Evolutionary conservation across 2,329 filamentous ascomycete species (phyloP).

Genomic region (Penicillium palitans): DNA sequence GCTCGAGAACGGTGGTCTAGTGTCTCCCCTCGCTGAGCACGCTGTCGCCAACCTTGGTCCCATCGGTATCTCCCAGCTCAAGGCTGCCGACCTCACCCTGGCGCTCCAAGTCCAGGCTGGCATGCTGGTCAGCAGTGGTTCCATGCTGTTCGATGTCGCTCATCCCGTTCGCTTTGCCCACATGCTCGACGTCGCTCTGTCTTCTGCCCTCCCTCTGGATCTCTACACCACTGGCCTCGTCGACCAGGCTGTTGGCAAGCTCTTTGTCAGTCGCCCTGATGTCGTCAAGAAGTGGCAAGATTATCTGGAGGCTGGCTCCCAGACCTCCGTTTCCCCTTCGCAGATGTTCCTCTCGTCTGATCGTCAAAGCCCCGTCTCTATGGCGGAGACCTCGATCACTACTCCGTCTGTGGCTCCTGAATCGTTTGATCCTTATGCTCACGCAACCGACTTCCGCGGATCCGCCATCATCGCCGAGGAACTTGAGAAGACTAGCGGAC

Average conservation of each 20-base stretch:
- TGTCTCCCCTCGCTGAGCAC: slow-evolving; percentile 61
- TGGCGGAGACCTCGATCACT: slow-evolving; percentile 49
- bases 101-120: slow-evolving; percentile 61
- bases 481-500: slow-evolving; percentile 75
- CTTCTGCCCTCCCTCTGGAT: slow-evolving; percentile 55
- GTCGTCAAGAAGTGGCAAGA: slow-evolving; percentile 58
- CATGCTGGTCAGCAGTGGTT: slow-evolving; percentile 43
- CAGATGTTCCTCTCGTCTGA: slow-evolving; percentile 36
- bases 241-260: slow-evolving; percentile 58
- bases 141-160: slow-evolving; percentile 54
- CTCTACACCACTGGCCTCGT: slow-evolving; percentile 57
- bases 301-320: slow-evolving; percentile 50
- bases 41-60: slow-evolving; percentile 61
- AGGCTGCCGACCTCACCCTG: slow-evolving; percentile 54
- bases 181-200: slow-evolving; percentile 59
- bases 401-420: slow-evolving; percentile 70
- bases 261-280: slow-evolving; percentile 50
- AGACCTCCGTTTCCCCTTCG: slow-evolving; percentile 34
- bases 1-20: slow-evolving; percentile 64
- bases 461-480: slow-evolving; percentile 88
- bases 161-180: slow-evolving; percentile 62
- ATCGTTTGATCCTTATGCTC: slow-evolving; percentile 84
- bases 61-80: slow-evolving; percentile 59
- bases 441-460: slow-evolving; percentile 88
- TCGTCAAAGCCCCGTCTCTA: slow-evolving; percentile 42